Evolutionary conservation across 2,329 filamentous ascomycete genomes (phyloP), one percentile per base, ranked within the genome.

Genomic region (Endoconidiophora laricicola): DNA sequence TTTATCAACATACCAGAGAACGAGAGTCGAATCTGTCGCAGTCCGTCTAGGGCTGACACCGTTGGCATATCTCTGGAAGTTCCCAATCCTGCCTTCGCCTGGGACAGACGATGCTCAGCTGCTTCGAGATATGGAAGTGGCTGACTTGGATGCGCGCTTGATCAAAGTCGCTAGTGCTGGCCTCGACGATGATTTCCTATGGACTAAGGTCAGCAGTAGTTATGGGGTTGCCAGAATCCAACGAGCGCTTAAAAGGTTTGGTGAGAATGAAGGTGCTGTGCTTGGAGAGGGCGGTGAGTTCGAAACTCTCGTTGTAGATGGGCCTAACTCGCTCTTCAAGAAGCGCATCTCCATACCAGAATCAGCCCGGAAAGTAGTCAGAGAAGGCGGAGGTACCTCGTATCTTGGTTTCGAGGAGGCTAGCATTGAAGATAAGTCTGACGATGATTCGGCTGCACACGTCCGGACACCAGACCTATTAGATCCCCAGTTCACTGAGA

Each of bases 211-310:
- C 16, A 78, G 83, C 2, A 74, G 75, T 58, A 58, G 64, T 3
- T 60, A 60, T 22, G 73, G 71, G 4, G 68, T 71, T 41, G 60
- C 59, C 38, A 66, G 68, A 48, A 60, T 79, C 42, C 67, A 69
- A 58, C 66, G 62, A 39, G 70, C 78, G 1, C 71, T 86, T 61
- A 66, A 69, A 46, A 73, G 77, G 55, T 94, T 93, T 65, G 82
- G 83, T 42, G 68, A 66, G 59, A 38, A 29, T 10, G 68, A 74
- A 54, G 86, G 84, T 0, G 83, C 84, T 6, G 77, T 88, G 7
- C 66, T 96, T 16, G 91, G 91, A 1, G 91, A 96, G 62, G 91
- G 91, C 4, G 91, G 91, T 3, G 91, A 96, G 68, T 96, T 93
- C 63, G 91, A 96, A 72, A 96, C 87, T 26, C 68, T 96, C 48